These are phyloP conservation scores for Auricularia sp. DNA, from an alignment of 768 basidiomycete species.

Conservation along the genomic window DNA sequence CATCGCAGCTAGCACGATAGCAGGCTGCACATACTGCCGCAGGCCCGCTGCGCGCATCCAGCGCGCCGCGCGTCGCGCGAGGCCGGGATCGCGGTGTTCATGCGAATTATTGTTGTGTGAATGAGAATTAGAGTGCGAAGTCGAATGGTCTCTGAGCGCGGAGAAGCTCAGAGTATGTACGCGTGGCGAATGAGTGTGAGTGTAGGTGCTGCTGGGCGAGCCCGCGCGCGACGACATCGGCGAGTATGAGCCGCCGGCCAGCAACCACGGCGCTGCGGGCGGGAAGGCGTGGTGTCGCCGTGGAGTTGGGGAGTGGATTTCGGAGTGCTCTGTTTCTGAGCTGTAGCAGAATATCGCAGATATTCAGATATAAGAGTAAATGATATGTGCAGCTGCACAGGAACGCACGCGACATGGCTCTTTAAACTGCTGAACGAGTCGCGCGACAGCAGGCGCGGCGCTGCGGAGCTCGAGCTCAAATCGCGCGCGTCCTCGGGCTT, in stretches of 20 bases:
- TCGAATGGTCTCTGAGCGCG: constrained; percentile 9
- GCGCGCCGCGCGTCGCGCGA: constrained; percentile 56
- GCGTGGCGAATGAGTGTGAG: constrained; percentile 18
- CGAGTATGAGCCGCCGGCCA: constrained; percentile 38
- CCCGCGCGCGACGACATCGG: constrained; percentile 38
- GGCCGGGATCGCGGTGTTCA: constrained; percentile 22
- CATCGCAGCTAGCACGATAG: constrained; percentile 40
- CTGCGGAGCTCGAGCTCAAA: no score
- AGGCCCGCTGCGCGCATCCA: constrained; percentile 71
- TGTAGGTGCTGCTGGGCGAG: constrained; percentile 33
- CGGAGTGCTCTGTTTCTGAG: constrained; percentile 25
- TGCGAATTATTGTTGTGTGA: no score
- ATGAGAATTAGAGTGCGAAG: constrained; percentile 4
- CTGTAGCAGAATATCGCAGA: constrained; percentile 5
- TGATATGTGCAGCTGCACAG: background rate
- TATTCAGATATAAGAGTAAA: background rate
- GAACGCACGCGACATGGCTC: background rate
- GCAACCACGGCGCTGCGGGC: constrained; percentile 50
- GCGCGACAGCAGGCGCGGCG: background rate
- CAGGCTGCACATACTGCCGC: constrained; percentile 50
- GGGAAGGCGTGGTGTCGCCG: constrained; percentile 51
- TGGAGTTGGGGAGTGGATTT: constrained; percentile 59
- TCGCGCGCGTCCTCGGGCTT: background rate
- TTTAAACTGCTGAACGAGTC: background rate
- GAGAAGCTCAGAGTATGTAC: constrained; percentile 9